Evolutionary conservation across 495 filamentous ascomycete species (phyloP), one percentile per base, ranked within the genome.

Genomic region (Alectoria sarmentosa): DNA sequence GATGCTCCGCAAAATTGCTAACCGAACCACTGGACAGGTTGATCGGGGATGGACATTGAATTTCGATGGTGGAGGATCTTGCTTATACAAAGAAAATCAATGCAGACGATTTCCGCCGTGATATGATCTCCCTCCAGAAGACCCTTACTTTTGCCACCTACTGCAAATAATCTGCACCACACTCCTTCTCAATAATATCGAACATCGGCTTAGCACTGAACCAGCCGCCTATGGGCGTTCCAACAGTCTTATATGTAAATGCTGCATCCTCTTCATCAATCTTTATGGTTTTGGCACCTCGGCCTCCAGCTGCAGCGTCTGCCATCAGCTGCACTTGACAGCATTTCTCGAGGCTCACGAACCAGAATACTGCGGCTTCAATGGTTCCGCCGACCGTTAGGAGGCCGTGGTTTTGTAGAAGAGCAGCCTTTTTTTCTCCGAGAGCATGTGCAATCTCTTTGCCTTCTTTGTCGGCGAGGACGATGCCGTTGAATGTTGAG

Each of bases 261-360:
- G 70, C 77, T 14, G 89, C 89, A 72, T 91, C 86, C 32, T 84
- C 81, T 1, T 89, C 84, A 23, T 78, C 75, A 66, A 92, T 86
- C 73, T 87, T 88, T 48, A 88, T 72, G 3, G 87, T 88, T 69
- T 78, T 73, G 1, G 80, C 80, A 5, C 88, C 89, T 2, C 84
- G 76, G 10, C 87, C 88, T 0, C 73, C 78, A 13, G 88, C 88
- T 6, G 88, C 88, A 1, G 89, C 89, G 73, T 92, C 89, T 7
- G 88, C 89, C 64, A 91, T 67, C 39, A 92, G 72, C 73, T 92
- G 88, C n/a, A 82, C 81, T 69, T 91, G 82, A 70, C 89, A 91
- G 73, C 85, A 89, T 67, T 85, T 88, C 66, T 91, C 89, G 65
- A 92, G 69, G 60, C 82, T 86, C 39, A 89, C 75, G 72, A 91